Conservation (phyloP, 176 grass and related monocot genomes). For the Coix lacrymajobi region DNA sequence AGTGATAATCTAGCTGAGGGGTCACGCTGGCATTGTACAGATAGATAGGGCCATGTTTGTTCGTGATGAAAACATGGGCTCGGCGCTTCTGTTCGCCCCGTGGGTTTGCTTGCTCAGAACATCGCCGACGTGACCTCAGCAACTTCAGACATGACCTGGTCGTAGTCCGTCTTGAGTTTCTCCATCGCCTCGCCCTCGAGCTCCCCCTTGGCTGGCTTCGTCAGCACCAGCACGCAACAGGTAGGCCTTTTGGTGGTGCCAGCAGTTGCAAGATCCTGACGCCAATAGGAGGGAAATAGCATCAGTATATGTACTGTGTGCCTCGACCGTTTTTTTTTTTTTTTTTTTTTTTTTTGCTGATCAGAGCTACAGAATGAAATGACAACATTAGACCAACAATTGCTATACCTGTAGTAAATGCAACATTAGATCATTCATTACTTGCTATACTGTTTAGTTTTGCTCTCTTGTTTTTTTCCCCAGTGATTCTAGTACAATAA, state of each 20-base stretch:
- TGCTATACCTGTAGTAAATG: background rate
- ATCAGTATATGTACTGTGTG: background rate
- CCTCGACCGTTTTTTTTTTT: background rate
- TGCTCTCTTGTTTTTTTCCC: background rate
- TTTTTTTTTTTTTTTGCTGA: background rate
- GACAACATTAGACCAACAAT: background rate
- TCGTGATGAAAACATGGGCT: background rate
- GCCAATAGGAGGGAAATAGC: background rate
- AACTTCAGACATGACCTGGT: conserved; percentile 60
- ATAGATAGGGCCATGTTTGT: background rate
- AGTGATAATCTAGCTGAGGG: background rate
- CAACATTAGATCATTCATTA: background rate
- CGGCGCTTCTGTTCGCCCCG: background rate
- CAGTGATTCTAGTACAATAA: background rate
- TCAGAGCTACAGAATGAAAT: background rate
- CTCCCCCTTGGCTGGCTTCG: conserved; percentile 63
- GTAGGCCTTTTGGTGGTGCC: conserved; percentile 89
- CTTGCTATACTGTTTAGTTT: background rate
- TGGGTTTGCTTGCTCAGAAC: conserved; percentile 40
- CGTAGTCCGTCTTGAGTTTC: conserved; percentile 62
- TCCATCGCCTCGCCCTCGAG: conserved; percentile 55
- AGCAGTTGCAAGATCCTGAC: conserved; percentile 67
- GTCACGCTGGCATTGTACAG: background rate
- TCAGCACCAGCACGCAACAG: conserved; percentile 65
- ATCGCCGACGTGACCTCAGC: conserved; percentile 49